These are phyloP conservation scores for Nepenthes alata DNA, from an alignment of 179 eudicot species.

Conservation along the genomic window DNA sequence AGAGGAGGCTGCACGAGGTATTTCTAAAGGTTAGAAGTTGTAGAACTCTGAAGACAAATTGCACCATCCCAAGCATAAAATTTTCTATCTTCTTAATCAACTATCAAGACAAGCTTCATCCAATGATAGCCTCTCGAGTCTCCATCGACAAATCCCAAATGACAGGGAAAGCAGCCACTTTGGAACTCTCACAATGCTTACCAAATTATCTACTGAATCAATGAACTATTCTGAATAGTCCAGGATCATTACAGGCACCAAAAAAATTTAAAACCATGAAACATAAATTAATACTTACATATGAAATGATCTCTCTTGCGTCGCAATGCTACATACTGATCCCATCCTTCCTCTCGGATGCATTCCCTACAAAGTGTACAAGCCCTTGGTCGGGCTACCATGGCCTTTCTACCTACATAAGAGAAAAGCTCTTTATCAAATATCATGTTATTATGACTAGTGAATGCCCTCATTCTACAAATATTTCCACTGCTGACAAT, in stretches of 20 bases:
- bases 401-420: slow-evolving; percentile 48
- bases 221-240: not conserved
- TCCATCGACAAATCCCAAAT: no score
- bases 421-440: not conserved
- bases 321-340: slow-evolving; percentile 48
- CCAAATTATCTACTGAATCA: not conserved
- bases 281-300: slow-evolving; percentile 34
- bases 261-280: not conserved
- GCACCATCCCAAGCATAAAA: no score
- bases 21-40: no score
- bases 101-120: not conserved
- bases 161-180: no score
- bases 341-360: slow-evolving; percentile 69
- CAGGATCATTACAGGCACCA: not conserved
- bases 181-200: no score
- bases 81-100: no score
- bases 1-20: no score
- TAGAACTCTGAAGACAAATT: no score
- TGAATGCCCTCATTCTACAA: no score
- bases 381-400: slow-evolving; percentile 56
- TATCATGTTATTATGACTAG: no score
- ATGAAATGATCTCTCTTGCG: slow-evolving; percentile 87
- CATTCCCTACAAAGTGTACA: slow-evolving; percentile 94
- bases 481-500: no score
- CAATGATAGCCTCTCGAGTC: not conserved